Percentiles rank a stretch among this genome's conserved stretches.
Conservation (phyloP, 73 alveolate species). For the Paramecium pentaurelia region DNA sequence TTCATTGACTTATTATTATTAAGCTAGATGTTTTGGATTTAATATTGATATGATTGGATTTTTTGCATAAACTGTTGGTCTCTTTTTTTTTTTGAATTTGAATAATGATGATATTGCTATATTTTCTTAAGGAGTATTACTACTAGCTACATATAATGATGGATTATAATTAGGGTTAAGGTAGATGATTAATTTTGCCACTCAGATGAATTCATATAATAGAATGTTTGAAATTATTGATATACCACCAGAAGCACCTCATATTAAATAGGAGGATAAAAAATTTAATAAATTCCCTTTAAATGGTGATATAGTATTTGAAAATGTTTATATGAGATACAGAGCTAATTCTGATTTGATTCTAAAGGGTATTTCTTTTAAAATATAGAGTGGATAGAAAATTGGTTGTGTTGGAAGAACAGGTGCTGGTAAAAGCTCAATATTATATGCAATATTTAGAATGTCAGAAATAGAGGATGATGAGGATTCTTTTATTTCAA, state of each 20-base stretch:
- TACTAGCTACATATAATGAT: conserved; percentile 3
- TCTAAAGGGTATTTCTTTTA: conserved; percentile 72
- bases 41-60: not conserved
- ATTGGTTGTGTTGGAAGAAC: conserved; percentile 96
- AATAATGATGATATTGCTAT: not conserved
- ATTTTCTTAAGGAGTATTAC: conserved; percentile 30
- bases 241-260: conserved; percentile 32
- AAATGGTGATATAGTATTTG: conserved; percentile 67
- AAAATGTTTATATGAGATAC: conserved; percentile 80
- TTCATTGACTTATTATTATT: not conserved
- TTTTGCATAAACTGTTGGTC: not conserved
- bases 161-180: not conserved
- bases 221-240: conserved; percentile 34
- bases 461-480: conserved; percentile 55
- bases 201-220: conserved; percentile 28
- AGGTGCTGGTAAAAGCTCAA: conserved; percentile 96
- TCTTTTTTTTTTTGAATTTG: not conserved
- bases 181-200: not conserved
- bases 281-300: conserved; percentile 66
- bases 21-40: conserved; percentile 15
- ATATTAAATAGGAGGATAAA: not conserved
- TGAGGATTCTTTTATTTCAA: not conserved
- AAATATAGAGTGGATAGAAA: conserved; percentile 77
- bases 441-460: conserved; percentile 66
- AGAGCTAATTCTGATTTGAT: conserved; percentile 79